Evolutionary conservation across 2,329 filamentous ascomycete species (phyloP).

Genomic region (Cercospora beticola): DNA sequence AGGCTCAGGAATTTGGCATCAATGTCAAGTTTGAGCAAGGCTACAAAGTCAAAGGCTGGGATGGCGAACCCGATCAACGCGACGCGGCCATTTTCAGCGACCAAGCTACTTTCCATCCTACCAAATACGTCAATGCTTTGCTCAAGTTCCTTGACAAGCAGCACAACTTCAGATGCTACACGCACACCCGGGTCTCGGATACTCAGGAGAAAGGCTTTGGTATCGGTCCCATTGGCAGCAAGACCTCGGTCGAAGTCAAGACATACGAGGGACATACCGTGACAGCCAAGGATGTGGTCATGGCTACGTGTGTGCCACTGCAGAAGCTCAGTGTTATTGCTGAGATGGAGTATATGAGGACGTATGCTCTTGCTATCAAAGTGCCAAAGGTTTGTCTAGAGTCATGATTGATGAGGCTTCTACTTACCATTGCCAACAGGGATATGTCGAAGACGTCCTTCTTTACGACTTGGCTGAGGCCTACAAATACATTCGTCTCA

Average conservation of each 20-base stretch:
- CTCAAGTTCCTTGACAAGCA: slow-evolving; percentile 54
- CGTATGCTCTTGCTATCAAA: slow-evolving; percentile 58
- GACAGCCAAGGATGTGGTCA: slow-evolving; percentile 51
- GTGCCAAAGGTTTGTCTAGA: slow-evolving; percentile 45
- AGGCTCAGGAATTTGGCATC: slow-evolving; percentile 48
- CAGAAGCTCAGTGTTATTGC: slow-evolving; percentile 56
- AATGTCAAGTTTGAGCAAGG: slow-evolving; percentile 46
- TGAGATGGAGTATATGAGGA: slow-evolving; percentile 55
- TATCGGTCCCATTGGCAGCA: slow-evolving; percentile 47
- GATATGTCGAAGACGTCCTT: slow-evolving; percentile 54
- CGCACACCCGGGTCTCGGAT: slow-evolving; percentile 51
- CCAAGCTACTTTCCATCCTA: slow-evolving; percentile 59
- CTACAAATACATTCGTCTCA: slow-evolving; percentile 59
- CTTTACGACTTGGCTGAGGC: slow-evolving; percentile 56
- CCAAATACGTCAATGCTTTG: slow-evolving; percentile 55
- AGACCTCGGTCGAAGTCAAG: slow-evolving; percentile 46
- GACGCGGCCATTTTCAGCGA: slow-evolving; percentile 49
- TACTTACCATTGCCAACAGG: slow-evolving; percentile 17
- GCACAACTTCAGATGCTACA: slow-evolving; percentile 55
- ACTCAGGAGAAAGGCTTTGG: slow-evolving; percentile 52
- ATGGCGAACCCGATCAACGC: slow-evolving; percentile 52
- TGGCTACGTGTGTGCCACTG: slow-evolving; percentile 57
- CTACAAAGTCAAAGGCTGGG: slow-evolving; percentile 54
- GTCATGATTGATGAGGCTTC: neutral
- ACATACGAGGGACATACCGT: slow-evolving; percentile 52